Percentiles rank a stretch among this genome's conserved stretches.
Evolutionary conservation across 2,329 filamentous ascomycete genomes (phyloP).

Genomic region (Corynespora cassiicola): DNA sequence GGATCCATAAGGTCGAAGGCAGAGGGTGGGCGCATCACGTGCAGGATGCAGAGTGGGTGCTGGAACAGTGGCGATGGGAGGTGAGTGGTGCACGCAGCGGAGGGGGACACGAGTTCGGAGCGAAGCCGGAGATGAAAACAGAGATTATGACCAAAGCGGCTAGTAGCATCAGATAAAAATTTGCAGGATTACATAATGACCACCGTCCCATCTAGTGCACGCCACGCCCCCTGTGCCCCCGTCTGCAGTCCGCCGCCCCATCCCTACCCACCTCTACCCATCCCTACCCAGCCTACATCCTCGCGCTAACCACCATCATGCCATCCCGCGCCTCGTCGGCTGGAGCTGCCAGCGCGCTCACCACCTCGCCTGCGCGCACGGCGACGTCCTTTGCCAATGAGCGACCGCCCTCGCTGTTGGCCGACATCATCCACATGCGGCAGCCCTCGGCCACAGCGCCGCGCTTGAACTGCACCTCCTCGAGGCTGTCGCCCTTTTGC

Average conservation of each 20-base stretch:
- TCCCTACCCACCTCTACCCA: neutral
- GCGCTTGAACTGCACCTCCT: conserved; percentile 47
- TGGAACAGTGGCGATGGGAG: conserved; percentile 13
- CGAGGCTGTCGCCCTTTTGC: conserved; percentile 42
- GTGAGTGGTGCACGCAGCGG: conserved; percentile 12
- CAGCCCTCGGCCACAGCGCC: conserved; percentile 34
- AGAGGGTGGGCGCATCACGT: no score
- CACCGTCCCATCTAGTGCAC: conserved; percentile 7
- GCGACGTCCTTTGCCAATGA: conserved; percentile 45
- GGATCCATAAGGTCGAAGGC: no score
- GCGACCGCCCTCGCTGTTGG: conserved; percentile 38
- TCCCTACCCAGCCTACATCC: conserved; percentile 26
- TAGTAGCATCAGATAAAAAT: conserved; percentile 41
- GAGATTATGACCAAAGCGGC: conserved; percentile 27
- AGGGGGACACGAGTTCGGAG: conserved; percentile 11
- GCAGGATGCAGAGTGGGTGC: no score
- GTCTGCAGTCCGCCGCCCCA: no score
- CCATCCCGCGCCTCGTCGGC: conserved; percentile 19
- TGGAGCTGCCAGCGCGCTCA: conserved; percentile 26
- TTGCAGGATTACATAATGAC: conserved; percentile 26
- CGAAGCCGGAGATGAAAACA: conserved; percentile 25
- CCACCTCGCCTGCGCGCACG: conserved; percentile 40
- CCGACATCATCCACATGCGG: conserved; percentile 41
- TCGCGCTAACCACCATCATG: conserved; percentile 33
- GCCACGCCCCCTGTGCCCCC: conserved; percentile 1